Evolutionary conservation across 108 stramenopile species (phyloP), one percentile per base, ranked within the genome.

Genomic region (Seminavis robusta): DNA sequence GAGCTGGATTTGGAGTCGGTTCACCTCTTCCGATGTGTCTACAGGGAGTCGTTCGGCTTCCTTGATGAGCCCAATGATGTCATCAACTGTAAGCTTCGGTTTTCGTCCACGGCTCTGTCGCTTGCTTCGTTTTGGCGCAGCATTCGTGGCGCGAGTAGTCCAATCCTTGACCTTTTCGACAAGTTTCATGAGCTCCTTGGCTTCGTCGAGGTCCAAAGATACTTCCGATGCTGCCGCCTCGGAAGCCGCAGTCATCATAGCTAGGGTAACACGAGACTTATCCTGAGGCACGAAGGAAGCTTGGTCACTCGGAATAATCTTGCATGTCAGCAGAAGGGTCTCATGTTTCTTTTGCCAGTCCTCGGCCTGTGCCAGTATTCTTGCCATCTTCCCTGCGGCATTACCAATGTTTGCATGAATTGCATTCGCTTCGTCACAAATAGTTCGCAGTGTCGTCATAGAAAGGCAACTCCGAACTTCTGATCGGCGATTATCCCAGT

Each of bases 331-430:
- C 19, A 83, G 15, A 15, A 87, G 47, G 3, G 51, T 25, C n/a
- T 54, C 46, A 47, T 86, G 59, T 21, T 66, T 67, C 13, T 65
- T 33, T 38, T 79, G 76, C 88, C 88, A 90, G 33, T 47, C 52
- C 51, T 90, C 84, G 11, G 88, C 77, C 39, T 86, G 77, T 15
- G 52, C 60, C 37, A 74, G 63, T 34, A 90, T 81, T 49, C 69
- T 60, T 20, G 62, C 54, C 28, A 90, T 77, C 56, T 86, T 86
- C 15, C 42, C 56, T 27, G 71, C 37, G 34, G 78, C 63, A 30
- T 76, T 67, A 23, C 88, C 88, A 34, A 86, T 61, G 47, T 90
- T 86, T 8, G 78, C 65, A 13, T 70, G 76, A 55, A 90, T 84
- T 26, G 38, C 23, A 41, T 79, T 70, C 0, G 48, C 69, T 43